Evolutionary conservation across 1,284 basidiomycete species (phyloP).

Genomic region (Sanguinoderma infundibulare): DNA sequence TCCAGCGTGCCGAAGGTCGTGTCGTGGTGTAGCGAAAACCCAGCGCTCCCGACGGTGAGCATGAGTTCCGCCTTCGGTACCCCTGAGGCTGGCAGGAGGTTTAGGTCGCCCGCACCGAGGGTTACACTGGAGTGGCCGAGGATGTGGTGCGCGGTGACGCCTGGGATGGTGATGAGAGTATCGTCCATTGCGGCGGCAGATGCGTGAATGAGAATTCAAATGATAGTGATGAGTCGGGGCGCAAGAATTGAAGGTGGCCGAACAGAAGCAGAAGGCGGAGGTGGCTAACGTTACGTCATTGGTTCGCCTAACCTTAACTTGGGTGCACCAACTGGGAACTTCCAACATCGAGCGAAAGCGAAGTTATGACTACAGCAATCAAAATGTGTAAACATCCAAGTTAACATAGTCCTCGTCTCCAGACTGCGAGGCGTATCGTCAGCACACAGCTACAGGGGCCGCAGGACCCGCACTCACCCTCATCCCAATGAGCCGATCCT

Average conservation of each 20-base stretch:
- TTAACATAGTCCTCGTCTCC: slow-evolving; percentile 30
- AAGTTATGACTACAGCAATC: not conserved
- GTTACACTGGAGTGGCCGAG: slow-evolving; percentile 29
- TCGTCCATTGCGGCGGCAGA: slow-evolving; percentile 1
- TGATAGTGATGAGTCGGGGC: no score
- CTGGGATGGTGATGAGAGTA: slow-evolving; percentile 29
- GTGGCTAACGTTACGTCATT: slow-evolving; percentile 8
- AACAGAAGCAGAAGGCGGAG: no score
- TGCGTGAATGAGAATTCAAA: no score
- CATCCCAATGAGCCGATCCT: slow-evolving; percentile 22
- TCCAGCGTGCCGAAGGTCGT: slow-evolving; percentile 35
- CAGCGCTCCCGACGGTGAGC: slow-evolving; percentile 31
- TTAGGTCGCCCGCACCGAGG: slow-evolving; percentile 33
- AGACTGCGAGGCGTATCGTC: slow-evolving; percentile 9
- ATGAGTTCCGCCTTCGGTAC: slow-evolving; percentile 11
- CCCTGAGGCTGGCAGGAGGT: slow-evolving; percentile 5
- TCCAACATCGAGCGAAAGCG: not conserved
- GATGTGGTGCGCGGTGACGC: slow-evolving; percentile 29
- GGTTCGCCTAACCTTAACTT: slow-evolving; percentile 15
- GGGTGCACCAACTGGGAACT: not conserved
- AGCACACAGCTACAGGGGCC: not conserved
- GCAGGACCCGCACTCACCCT: slow-evolving; percentile 10
- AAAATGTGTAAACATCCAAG: slow-evolving; percentile 35
- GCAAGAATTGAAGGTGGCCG: no score
- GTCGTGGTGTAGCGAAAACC: slow-evolving; percentile 31